phyloP scores from a whole-genome alignment of 2,329 filamentous ascomycete genomes.

The Fusarium fracticaudum region DNA sequence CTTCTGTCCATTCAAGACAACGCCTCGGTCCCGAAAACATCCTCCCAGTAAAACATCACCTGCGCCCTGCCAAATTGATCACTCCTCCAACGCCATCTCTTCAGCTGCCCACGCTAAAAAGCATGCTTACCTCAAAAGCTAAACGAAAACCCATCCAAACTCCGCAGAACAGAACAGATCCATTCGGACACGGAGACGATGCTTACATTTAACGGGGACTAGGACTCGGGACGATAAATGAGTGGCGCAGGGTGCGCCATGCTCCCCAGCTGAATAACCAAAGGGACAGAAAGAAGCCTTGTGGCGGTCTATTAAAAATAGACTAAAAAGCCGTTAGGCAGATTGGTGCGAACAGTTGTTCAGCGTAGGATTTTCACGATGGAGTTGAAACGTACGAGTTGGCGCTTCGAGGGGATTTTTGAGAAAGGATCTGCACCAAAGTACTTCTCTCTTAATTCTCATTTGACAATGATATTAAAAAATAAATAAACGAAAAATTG shows the following conservation, averaged over 20 bases:
- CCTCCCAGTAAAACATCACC: background rate
- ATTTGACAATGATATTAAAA: background rate
- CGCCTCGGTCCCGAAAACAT: background rate
- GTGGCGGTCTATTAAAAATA: constrained; percentile 20
- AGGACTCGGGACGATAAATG: background rate
- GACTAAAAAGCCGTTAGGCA: background rate
- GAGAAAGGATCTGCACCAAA: background rate
- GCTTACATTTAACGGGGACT: background rate
- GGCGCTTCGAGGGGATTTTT: background rate
- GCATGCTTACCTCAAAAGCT: background rate
- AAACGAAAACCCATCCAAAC: background rate
- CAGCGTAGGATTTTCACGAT: background rate
- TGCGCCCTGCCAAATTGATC: background rate
- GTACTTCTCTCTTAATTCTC: background rate
- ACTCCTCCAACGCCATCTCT: background rate
- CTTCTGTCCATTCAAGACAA: background rate
- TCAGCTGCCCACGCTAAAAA: background rate
- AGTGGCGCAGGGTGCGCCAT: background rate
- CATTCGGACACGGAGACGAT: background rate
- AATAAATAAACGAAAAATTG: background rate
- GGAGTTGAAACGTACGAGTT: constrained; percentile 6
- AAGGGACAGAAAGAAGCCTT: background rate
- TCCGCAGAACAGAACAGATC: background rate
- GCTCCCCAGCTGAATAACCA: background rate
- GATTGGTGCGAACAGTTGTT: background rate